Evolutionary conservation across 148 eudicot genomes (phyloP), one percentile per base, ranked within the genome.

Genomic region (Salicornia ramosissima): DNA sequence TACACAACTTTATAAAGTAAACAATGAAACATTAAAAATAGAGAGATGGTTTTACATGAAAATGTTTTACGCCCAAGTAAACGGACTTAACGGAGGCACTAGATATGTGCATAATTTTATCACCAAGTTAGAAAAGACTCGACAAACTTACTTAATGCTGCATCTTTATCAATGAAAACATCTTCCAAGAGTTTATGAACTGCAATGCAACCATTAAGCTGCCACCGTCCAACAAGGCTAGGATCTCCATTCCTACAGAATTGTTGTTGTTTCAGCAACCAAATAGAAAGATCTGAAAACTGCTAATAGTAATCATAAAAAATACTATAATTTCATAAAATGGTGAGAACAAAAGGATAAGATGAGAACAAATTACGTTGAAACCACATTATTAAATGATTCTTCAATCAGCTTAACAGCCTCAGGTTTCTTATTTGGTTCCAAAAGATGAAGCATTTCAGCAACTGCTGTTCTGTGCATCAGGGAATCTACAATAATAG

Each of bases 401-500:
- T 84, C 96, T 73, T 86, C 99, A 52, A 94, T 78, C 69, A 90
- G 76, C 74, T 75, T 82, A 51, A 89, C 64, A 68, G 97, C 93
- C 76, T 88, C 96, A 22, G 74, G 65, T 77, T 88, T 94, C 81
- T 85, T 88, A 79, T 66, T 75, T 70, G 91, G 90, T 68, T 88
- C 93, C 75, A 94, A 69, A 68, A 87, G 84, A 82, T 75, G 71
- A 14, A 86, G 76, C 97, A 94, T 84, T 84, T 90, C 97, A 59
- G 97, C 99, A 55, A 68, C 99, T 47, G 97, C 96, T 47, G 88
- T 86, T 80, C 99, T 88, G 80, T 94, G 97, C 85, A 81, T 83
- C 86, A 94, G 84, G 55, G 99, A 91, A 72, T 83, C 99, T 94
- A 85, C 75, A 67, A 63, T 39, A 57, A 56, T 50, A 73, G 40